These are phyloP conservation scores for Naganishia sp. DNA, from an alignment of 1,284 basidiomycete species.

Conservation along the genomic window DNA sequence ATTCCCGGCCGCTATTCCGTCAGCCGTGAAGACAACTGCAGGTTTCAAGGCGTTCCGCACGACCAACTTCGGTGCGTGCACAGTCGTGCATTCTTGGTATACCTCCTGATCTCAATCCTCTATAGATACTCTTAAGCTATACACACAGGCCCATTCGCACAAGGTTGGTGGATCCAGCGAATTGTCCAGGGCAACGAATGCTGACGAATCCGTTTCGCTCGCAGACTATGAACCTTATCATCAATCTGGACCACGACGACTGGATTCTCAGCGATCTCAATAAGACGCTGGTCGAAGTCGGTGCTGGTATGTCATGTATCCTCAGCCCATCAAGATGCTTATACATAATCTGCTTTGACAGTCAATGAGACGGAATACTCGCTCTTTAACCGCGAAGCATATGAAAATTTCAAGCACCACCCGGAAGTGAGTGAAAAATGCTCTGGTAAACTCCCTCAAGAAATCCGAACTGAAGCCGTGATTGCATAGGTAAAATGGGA, in stretches of 20 bases:
- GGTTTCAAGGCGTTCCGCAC: constrained; percentile 86
- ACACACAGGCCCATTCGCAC: constrained; percentile 89
- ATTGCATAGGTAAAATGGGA: constrained; percentile 18
- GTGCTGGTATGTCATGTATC: constrained; percentile 65
- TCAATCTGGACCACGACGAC: constrained; percentile 90
- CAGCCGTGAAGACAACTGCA: constrained; percentile 69
- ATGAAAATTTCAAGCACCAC: constrained; percentile 75
- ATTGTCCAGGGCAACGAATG: not conserved
- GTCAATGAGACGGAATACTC: constrained; percentile 94
- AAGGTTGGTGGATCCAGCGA: constrained; percentile 62
- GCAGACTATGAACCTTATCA: constrained; percentile 90
- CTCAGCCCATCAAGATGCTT: not conserved
- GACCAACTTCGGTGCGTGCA: constrained; percentile 63
- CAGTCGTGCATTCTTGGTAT: not conserved
- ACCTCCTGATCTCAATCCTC: not conserved
- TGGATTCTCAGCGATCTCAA: constrained; percentile 77
- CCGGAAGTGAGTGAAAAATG: constrained; percentile 63
- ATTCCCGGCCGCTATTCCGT: not conserved
- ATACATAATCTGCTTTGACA: constrained; percentile 48
- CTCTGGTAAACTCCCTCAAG: too few relatives aligned
- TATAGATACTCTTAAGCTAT: constrained; percentile 87
- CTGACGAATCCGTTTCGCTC: constrained; percentile 13
- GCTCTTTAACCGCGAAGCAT: constrained; percentile 76
- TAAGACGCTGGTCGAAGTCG: constrained; percentile 65
- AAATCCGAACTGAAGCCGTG: too few relatives aligned